phyloP scores from a whole-genome alignment of 345 rosid genomes.

The Arabidopsis thaliana region TAIR10.1 NC_003076.8:22716501-22717000 shows the following conservation, averaged over 20 bases:
- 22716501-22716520: slow-evolving; percentile 75
- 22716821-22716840: neutral
- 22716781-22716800: neutral
- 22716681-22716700: neutral
- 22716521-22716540: slow-evolving; percentile 82
- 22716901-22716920: neutral
- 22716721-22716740: slow-evolving; percentile 26
- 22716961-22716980: slow-evolving; percentile 32
- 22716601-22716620: slow-evolving; percentile 32
- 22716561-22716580: slow-evolving; percentile 85
- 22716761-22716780: neutral
- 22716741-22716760: slow-evolving; percentile 21
- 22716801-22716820: neutral
- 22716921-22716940: slow-evolving; percentile 19
- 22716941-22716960: slow-evolving; percentile 30
- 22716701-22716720: slow-evolving; percentile 29
- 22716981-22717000: slow-evolving; percentile 27
- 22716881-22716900: neutral
- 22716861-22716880: neutral
- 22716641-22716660: slow-evolving; percentile 28
- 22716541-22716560: slow-evolving; percentile 69
- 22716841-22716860: neutral
- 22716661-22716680: slow-evolving; percentile 2
- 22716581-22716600: slow-evolving; percentile 54
- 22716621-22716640: slow-evolving; percentile 17